These are phyloP conservation scores for Celoporthe dispersa DNA, from an alignment of 2,329 filamentous ascomycete genomes.

Conservation along the genomic window DNA sequence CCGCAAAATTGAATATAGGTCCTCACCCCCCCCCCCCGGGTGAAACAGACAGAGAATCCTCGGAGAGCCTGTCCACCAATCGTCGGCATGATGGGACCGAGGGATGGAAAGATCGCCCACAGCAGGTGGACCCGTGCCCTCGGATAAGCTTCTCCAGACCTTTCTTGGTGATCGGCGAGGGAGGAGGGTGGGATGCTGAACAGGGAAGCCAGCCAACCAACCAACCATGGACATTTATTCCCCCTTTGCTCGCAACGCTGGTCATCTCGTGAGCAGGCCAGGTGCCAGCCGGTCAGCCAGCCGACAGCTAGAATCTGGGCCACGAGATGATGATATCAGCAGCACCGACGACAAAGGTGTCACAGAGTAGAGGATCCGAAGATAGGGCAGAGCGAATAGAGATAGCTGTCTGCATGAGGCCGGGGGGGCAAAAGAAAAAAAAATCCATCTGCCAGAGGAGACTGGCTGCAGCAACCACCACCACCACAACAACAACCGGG, in stretches of 20 bases:
- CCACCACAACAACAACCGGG: background rate
- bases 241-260: background rate
- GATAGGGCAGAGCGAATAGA: background rate
- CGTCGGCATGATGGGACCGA: background rate
- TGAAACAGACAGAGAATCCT: constrained; percentile 4
- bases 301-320: background rate
- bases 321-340: background rate
- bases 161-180: background rate
- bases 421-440: background rate
- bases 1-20: no score
- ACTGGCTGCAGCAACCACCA: constrained; percentile 1
- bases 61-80: constrained; percentile 12
- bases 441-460: constrained; percentile 1
- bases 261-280: background rate
- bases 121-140: background rate
- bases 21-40: no score
- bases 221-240: background rate
- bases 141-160: constrained; percentile 13
- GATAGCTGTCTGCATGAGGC: background rate
- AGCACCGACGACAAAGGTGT: background rate
- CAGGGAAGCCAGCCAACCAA: background rate
- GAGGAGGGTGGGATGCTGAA: background rate
- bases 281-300: background rate
- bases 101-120: background rate
- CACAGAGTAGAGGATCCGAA: background rate